These are phyloP conservation scores for Boletus speciosus DNA, from an alignment of 768 basidiomycete species.

Conservation along the genomic window DNA sequence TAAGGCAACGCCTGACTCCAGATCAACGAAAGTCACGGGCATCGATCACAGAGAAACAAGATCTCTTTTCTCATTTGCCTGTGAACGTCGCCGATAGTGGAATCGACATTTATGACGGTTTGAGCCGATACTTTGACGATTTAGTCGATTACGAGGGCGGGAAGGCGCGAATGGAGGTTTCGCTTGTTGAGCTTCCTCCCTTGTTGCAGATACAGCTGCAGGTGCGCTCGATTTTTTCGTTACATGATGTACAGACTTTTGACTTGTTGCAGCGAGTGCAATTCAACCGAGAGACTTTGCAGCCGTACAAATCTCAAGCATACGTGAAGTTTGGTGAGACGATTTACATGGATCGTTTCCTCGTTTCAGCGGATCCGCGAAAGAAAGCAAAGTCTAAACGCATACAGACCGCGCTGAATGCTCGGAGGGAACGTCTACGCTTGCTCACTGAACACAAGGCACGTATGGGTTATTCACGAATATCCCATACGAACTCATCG, in stretches of 20 bases:
- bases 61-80: constrained; percentile 89
- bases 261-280: constrained; percentile 67
- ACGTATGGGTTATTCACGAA: constrained; percentile 11
- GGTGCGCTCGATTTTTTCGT: constrained; percentile 42
- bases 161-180: constrained; percentile 84
- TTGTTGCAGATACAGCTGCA: constrained; percentile 94
- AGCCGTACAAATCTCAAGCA: constrained; percentile 94
- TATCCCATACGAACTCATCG: neutral
- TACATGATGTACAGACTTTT: neutral
- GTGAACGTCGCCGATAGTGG: constrained; percentile 89
- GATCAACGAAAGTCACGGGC: constrained; percentile 41
- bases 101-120: constrained; percentile 90
- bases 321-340: constrained; percentile 89
- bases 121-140: constrained; percentile 89
- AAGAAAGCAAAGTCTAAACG: constrained; percentile 70
- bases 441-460: constrained; percentile 73
- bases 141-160: constrained; percentile 83
- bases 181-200: constrained; percentile 82
- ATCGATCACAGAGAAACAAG: constrained; percentile 81
- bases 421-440: constrained; percentile 64
- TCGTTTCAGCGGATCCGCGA: constrained; percentile 66
- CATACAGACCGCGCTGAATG: constrained; percentile 63
- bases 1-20: constrained; percentile 56
- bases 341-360: constrained; percentile 88
- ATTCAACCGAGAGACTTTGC: constrained; percentile 88